These are phyloP conservation scores for Malbranchea zuffiana DNA, from an alignment of 2,329 filamentous ascomycete genomes.

Conservation along the genomic window DNA sequence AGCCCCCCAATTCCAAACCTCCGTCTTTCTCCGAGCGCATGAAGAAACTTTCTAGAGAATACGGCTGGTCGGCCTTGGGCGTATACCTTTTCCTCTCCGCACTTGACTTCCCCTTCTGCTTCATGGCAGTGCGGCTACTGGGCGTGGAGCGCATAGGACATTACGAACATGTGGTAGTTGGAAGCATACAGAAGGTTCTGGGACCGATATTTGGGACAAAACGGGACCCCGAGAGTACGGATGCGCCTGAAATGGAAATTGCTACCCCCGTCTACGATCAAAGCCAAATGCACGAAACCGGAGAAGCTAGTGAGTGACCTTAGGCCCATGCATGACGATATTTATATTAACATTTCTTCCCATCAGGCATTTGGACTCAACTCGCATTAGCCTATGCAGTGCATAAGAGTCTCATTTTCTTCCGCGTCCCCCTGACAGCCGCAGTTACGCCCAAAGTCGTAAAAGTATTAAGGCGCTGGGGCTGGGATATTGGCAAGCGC, in stretches of 20 bases:
- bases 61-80: conserved; percentile 87
- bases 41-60: conserved; percentile 78
- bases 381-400: conserved; percentile 89
- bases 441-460: conserved; percentile 92
- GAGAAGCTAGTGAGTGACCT: conserved; percentile 15
- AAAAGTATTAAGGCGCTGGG: conserved; percentile 74
- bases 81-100: conserved; percentile 76
- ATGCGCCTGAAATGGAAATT: conserved; percentile 1
- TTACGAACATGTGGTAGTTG: conserved; percentile 36
- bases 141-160: conserved; percentile 75
- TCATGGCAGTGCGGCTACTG: conserved; percentile 68
- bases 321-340: neutral
- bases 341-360: conserved; percentile 1
- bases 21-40: conserved; percentile 56
- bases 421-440: conserved; percentile 84
- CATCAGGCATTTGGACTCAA: conserved; percentile 63
- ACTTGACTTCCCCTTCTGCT: conserved; percentile 91
- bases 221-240: conserved; percentile 6
- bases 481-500: conserved; percentile 81
- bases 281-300: conserved; percentile 1
- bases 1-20: conserved; percentile 15
- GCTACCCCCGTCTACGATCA: neutral
- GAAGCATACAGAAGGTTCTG: conserved; percentile 26
- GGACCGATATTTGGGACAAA: conserved; percentile 25
- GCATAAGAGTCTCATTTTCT: conserved; percentile 94